Conservation (phyloP, 495 filamentous ascomycete genomes). For the Podospora bellae-mahoneyi region DNA sequence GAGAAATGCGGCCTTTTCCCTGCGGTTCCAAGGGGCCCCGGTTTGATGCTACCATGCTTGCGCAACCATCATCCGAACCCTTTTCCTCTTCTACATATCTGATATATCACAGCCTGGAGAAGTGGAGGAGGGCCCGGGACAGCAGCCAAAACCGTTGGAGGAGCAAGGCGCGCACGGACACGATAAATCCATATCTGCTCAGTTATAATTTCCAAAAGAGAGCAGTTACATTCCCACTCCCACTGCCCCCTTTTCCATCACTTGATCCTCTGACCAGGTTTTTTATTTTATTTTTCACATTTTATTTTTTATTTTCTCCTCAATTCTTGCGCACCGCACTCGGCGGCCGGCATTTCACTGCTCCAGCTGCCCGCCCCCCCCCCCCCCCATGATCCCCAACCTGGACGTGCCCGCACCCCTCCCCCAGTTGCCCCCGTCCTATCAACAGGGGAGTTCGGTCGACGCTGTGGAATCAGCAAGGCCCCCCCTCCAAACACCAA, state of each 20-base stretch:
- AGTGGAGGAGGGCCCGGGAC: not conserved
- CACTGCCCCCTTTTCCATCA: too few species aligned
- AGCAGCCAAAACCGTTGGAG: not conserved
- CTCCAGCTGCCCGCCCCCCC: not conserved
- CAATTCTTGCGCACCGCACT: not conserved
- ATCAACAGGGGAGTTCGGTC: slow-evolving; percentile 16
- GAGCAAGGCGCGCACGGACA: not conserved
- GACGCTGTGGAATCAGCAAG: slow-evolving; percentile 6
- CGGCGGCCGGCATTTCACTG: not conserved
- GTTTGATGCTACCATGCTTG: not conserved
- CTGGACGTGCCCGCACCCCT: too few species aligned
- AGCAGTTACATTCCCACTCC: not conserved
- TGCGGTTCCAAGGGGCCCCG: not conserved
- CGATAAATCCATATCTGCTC: not conserved
- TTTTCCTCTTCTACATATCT: not conserved
- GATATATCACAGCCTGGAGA: not conserved
- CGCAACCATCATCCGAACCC: slow-evolving; percentile 9
- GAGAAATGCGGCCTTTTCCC: not conserved
- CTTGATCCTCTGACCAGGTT: too few species aligned
- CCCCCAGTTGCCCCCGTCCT: slow-evolving; percentile 11
- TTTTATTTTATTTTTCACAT: not conserved
- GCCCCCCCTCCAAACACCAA: slow-evolving; percentile 11
- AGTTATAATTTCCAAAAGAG: not conserved
- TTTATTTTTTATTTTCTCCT: not conserved
- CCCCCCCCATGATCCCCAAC: too few species aligned